Conservation (phyloP, 2,329 filamentous ascomycete species). For the Microcyclospora tardicrescens region DNA sequence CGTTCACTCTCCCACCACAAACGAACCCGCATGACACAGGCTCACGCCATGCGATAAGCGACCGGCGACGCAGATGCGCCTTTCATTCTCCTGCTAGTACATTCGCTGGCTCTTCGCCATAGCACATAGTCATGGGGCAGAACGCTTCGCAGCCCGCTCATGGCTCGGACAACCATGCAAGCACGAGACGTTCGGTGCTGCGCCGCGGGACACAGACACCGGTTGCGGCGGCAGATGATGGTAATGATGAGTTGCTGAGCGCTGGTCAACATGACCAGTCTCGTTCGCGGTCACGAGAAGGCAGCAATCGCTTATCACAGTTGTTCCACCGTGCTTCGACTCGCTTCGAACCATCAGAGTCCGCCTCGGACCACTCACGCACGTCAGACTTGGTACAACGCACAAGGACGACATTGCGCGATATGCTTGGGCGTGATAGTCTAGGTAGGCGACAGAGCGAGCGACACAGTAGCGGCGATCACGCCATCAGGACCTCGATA, state of each 20-base stretch:
- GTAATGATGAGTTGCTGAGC: constrained; percentile 4
- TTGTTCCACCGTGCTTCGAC: constrained; percentile 15
- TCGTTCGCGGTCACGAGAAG: constrained; percentile 6
- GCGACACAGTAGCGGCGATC: too few relatives aligned
- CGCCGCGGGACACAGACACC: constrained; percentile 3
- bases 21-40: too few relatives aligned
- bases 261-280: constrained; percentile 2
- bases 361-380: background rate
- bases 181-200: constrained; percentile 4
- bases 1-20: too few relatives aligned
- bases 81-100: background rate
- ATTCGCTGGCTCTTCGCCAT: background rate
- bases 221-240: constrained; percentile 3
- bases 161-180: constrained; percentile 2
- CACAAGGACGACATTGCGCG: constrained; percentile 4
- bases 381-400: constrained; percentile 3
- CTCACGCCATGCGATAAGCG: too few relatives aligned
- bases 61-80: too few relatives aligned
- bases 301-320: constrained; percentile 19
- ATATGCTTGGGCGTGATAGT: constrained; percentile 1
- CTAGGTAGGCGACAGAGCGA: too few relatives aligned
- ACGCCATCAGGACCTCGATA: too few relatives aligned
- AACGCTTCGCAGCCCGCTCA: constrained; percentile 17
- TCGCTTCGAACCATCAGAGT: background rate
- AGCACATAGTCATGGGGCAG: constrained; percentile 19